Evolutionary conservation across 805 yeast species (phyloP).

Genomic region (Ogataea pignaliae): DNA sequence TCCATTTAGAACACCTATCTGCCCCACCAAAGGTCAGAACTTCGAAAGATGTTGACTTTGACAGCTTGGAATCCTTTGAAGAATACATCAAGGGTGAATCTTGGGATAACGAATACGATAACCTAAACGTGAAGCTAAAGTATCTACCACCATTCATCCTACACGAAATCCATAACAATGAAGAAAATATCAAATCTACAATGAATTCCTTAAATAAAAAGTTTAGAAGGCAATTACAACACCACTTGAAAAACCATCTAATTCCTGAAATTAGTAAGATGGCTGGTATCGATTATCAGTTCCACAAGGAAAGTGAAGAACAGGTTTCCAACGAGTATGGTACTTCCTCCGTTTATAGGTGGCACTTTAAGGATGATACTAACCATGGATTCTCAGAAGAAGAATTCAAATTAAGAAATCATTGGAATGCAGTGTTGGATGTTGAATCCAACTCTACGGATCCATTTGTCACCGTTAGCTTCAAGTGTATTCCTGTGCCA

Average conservation of each 20-base stretch:
- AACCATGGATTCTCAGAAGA: slow-evolving; percentile 50
- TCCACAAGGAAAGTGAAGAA: slow-evolving; percentile 43
- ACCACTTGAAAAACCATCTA: slow-evolving; percentile 68
- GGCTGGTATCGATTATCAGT: slow-evolving; percentile 45
- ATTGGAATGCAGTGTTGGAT: slow-evolving; percentile 60
- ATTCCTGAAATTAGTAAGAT: slow-evolving; percentile 59
- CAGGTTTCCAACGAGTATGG: slow-evolving; percentile 40
- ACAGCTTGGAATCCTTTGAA: slow-evolving; percentile 59
- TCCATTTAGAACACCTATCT: slow-evolving; percentile 26
- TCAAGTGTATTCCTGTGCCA: slow-evolving; percentile 28
- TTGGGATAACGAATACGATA: slow-evolving; percentile 71
- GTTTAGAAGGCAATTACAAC: slow-evolving; percentile 69
- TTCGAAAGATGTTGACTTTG: slow-evolving; percentile 41
- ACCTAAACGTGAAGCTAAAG: slow-evolving; percentile 59
- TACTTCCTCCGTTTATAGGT: slow-evolving; percentile 43
- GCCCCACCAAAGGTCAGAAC: slow-evolving; percentile 27
- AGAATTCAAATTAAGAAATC: slow-evolving; percentile 45
- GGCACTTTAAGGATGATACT: slow-evolving; percentile 59
- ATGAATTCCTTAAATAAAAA: slow-evolving; percentile 68
- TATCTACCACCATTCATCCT: slow-evolving; percentile 74
- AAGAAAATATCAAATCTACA: slow-evolving; percentile 67
- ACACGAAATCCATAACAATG: slow-evolving; percentile 61
- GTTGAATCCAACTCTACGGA: slow-evolving; percentile 63
- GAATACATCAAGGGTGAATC: slow-evolving; percentile 64
- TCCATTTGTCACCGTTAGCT: slow-evolving; percentile 65